Conservation (phyloP, 2,329 filamentous ascomycete genomes). For the Colletotrichum somersetense region DNA sequence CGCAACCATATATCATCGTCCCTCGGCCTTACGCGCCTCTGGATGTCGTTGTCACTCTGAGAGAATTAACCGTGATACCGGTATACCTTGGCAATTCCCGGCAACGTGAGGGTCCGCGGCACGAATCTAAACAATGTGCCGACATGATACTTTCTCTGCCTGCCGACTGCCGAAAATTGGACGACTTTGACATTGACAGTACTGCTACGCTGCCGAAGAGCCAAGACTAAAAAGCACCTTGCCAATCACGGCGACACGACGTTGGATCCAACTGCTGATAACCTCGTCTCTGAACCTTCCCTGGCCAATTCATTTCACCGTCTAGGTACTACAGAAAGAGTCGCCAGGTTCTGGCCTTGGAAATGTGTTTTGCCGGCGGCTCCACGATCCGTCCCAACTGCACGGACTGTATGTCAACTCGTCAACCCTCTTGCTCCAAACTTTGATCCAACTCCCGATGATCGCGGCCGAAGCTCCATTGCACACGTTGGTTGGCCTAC, state of each 20-base stretch:
- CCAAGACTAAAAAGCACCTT: neutral
- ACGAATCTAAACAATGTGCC: neutral
- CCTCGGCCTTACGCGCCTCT: neutral
- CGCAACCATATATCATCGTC: neutral
- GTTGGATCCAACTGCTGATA: neutral
- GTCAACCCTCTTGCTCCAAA: neutral
- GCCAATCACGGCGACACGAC: neutral
- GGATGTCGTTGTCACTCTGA: too few species aligned
- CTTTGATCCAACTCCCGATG: neutral
- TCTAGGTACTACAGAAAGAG: neutral
- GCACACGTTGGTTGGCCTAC: neutral
- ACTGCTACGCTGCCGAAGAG: neutral
- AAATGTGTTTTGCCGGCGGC: neutral
- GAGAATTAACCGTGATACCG: neutral
- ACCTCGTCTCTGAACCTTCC: too few species aligned
- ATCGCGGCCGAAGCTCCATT: neutral
- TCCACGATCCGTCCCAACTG: neutral
- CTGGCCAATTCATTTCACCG: neutral
- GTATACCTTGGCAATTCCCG: neutral
- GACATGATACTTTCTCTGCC: neutral
- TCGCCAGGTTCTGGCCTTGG: neutral
- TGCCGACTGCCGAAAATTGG: conserved; percentile 19
- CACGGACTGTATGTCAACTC: neutral
- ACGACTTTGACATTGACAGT: conserved; percentile 1
- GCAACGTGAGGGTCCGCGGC: neutral